Percentiles rank a stretch among this genome's conserved stretches.
phyloP scores from a whole-genome alignment of 208 protist species.

The Trypanosoma cruzi region DNA sequence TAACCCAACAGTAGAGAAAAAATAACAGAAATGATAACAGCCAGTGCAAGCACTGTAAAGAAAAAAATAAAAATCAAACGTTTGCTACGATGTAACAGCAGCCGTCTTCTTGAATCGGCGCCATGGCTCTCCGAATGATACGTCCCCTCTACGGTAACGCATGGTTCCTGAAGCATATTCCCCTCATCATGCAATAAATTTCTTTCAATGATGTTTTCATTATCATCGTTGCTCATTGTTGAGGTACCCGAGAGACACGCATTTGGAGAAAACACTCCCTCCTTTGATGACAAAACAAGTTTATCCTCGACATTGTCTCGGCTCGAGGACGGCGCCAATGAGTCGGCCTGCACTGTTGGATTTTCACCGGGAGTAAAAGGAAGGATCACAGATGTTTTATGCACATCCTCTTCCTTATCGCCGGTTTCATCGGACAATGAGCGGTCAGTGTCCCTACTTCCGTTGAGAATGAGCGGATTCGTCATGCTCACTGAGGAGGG shows the following conservation, averaged over 20 bases:
- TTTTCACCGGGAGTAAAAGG: no score
- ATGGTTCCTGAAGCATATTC: background rate
- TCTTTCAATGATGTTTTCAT: slow-evolving; percentile 5
- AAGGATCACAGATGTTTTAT: no score
- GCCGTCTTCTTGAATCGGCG: background rate
- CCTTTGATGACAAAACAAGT: no score
- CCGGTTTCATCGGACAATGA: no score
- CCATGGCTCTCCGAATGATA: background rate
- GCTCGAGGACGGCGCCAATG: no score
- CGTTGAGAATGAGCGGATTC: no score
- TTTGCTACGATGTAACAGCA: background rate
- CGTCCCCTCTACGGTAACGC: background rate
- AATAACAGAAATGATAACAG: slow-evolving; percentile 7
- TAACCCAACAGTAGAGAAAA: slow-evolving; percentile 20
- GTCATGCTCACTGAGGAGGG: no score
- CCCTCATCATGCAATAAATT: background rate
- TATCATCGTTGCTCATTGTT: background rate
- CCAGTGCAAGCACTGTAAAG: slow-evolving; percentile 3
- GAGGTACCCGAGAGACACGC: background rate
- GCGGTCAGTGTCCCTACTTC: no score
- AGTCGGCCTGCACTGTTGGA: no score
- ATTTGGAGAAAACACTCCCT: no score
- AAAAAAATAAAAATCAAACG: slow-evolving; percentile 13
- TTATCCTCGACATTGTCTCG: no score
- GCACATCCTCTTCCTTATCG: no score